These are phyloP conservation scores for Yarrowia divulgata DNA, from an alignment of 805 yeast species.

Conservation along the genomic window DNA sequence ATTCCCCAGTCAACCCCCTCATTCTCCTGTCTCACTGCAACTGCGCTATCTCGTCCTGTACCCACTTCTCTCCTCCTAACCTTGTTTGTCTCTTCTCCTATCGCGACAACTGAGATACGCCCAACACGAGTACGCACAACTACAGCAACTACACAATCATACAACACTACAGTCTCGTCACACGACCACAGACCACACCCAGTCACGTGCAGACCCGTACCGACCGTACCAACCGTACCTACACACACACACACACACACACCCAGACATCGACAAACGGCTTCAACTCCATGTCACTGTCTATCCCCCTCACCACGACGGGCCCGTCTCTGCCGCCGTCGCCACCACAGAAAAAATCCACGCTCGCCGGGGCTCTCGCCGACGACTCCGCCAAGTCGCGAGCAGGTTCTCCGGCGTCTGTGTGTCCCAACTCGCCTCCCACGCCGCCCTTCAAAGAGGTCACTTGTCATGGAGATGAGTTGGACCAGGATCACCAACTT, in stretches of 20 bases:
- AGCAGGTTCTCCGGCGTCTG: slow-evolving; percentile 15
- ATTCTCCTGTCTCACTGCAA: not conserved
- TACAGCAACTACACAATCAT: too few relatives aligned
- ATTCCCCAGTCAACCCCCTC: not conserved
- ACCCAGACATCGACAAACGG: not conserved
- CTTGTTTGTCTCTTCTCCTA: slow-evolving; percentile 20
- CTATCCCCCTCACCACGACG: slow-evolving; percentile 9
- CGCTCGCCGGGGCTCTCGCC: not conserved
- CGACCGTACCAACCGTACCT: too few relatives aligned
- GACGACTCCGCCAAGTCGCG: slow-evolving; percentile 21
- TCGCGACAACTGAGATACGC: slow-evolving; percentile 1
- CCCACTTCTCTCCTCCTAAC: slow-evolving; percentile 33
- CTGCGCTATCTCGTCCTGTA: slow-evolving; percentile 35
- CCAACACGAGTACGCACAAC: too few relatives aligned
- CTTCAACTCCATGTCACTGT: slow-evolving; percentile 30
- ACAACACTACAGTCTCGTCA: too few relatives aligned
- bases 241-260: too few relatives aligned
- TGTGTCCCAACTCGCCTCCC: slow-evolving; percentile 32
- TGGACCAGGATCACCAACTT: too few relatives aligned
- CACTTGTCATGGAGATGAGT: not conserved
- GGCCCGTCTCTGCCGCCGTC: slow-evolving; percentile 32
- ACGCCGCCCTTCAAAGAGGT: slow-evolving; percentile 37
- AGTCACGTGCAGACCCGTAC: too few relatives aligned
- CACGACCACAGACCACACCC: too few relatives aligned
- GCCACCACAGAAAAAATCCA: slow-evolving; percentile 17